phyloP scores from a whole-genome alignment of 805 yeast genomes.

The Blastobotrys terrestris region DNA sequence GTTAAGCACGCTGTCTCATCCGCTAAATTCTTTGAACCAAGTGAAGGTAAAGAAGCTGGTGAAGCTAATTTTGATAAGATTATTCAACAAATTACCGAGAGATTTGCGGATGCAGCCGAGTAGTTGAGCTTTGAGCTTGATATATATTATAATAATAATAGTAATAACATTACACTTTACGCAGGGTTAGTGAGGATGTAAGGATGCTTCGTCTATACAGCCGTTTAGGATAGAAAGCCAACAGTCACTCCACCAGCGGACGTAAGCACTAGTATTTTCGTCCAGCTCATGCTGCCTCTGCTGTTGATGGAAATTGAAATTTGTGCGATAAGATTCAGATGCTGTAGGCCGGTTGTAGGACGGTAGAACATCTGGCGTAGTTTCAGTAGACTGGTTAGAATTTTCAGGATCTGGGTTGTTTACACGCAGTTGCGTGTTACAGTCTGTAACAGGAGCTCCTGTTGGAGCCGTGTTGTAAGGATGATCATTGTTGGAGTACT shows the following conservation, averaged over 20 bases:
- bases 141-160: too few species aligned
- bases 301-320: not conserved
- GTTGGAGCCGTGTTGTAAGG: not conserved
- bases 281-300: not conserved
- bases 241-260: not conserved
- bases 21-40: constrained; percentile 93
- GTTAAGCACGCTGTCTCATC: constrained; percentile 91
- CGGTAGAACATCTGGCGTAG: not conserved
- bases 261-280: not conserved
- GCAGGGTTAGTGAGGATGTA: not conserved
- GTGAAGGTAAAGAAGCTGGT: constrained; percentile 77
- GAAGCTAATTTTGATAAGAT: constrained; percentile 72
- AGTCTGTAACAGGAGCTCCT: not conserved
- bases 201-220: not conserved
- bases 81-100: constrained; percentile 69
- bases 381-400: not conserved
- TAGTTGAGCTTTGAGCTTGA: constrained; percentile 30
- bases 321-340: not conserved
- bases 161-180: not conserved
- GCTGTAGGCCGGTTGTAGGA: not conserved
- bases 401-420: not conserved
- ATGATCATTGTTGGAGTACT: not conserved
- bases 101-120: constrained; percentile 93
- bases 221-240: not conserved
- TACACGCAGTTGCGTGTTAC: not conserved